Evolutionary conservation across 73 alveolate species (phyloP).

Genomic region (Stentor roeselii): DNA sequence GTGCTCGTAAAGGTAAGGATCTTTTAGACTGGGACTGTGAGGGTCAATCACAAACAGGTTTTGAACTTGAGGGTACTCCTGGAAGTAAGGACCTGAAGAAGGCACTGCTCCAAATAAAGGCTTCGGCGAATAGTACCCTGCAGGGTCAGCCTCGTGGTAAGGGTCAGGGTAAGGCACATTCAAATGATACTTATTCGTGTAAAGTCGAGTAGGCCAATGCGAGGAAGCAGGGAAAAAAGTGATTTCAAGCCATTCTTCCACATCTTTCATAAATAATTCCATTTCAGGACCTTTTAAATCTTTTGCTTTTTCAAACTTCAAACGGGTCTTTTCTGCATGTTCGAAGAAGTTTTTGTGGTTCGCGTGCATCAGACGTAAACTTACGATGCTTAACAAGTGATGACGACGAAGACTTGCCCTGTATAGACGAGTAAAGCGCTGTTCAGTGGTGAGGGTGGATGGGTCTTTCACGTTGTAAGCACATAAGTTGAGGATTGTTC

Average conservation of each 20-base stretch:
- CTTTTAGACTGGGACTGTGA: background rate
- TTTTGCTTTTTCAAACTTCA: constrained; percentile 13
- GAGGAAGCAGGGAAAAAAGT: constrained; percentile 32
- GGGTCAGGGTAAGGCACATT: constrained; percentile 30
- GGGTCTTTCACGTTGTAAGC: constrained; percentile 33
- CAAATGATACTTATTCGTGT: background rate
- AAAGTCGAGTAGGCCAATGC: constrained; percentile 30
- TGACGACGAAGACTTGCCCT: constrained; percentile 21
- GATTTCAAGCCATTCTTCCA: constrained; percentile 31
- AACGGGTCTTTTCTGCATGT: background rate
- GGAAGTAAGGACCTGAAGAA: constrained; percentile 19
- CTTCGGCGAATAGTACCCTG: constrained; percentile 28
- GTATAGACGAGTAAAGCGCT: constrained; percentile 21
- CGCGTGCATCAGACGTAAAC: background rate
- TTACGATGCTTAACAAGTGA: background rate
- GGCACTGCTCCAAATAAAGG: constrained; percentile 20
- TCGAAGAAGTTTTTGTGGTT: constrained; percentile 16
- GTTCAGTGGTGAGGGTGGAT: constrained; percentile 6
- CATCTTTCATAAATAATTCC: background rate
- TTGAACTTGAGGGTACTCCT: constrained; percentile 19
- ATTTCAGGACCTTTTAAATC: background rate
- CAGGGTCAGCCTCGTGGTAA: background rate
- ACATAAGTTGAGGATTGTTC: constrained; percentile 19
- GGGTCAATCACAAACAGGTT: background rate
- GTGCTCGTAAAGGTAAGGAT: constrained; percentile 20